Evolutionary conservation across 371 early-diverging fungal species (phyloP), one percentile per base, ranked within the genome.

Genomic region (Mortierella sp.): DNA sequence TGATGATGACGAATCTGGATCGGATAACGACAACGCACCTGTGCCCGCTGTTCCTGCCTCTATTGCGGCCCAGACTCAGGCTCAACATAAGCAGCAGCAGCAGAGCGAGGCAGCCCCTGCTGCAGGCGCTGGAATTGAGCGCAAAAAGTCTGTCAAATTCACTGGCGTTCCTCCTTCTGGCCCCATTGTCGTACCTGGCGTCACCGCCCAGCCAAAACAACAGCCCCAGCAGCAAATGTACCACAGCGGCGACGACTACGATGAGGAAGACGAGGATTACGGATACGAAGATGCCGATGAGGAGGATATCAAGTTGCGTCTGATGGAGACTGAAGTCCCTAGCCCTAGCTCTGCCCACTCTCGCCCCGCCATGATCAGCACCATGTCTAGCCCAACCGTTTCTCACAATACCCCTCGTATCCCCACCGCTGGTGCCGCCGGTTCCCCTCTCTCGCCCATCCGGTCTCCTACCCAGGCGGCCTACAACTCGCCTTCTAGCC

Each of bases 101-200:
- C 55, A 47, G 2, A 28, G 34, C 13, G 42, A 21, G 6, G 65
- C 34, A 8, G 45, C 34, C 10, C 44, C 26, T 24, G 38, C 38
- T 38, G 16, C 45, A 19, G 76, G 68, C n/a, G 57, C 21, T 13
- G 48, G 24, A 21, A 42, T 65, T 34, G 79, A 79, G 57, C 84
- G 84, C 76, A 83, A 83, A 54, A 83, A 83, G 75, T 83, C 84
- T 70, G 84, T 80, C 75, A 80, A 78, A 76, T 84, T 81, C 55
- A 78, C 75, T 3, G 79, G 81, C 16, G 77, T 80, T 13, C 81
- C 79, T 3, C 24, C 60, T 9, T 75, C 79, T 13, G 78, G 76
- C n/a, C 77, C 79, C 10, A 79, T 75, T 57, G 74, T 63, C 28
- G 50, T 76, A 38, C 73, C 63, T 19, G 70, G 6, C 14, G 7